These are phyloP conservation scores for Starmerella scarabaei DNA, from an alignment of 805 yeast genomes.

Conservation along the genomic window DNA sequence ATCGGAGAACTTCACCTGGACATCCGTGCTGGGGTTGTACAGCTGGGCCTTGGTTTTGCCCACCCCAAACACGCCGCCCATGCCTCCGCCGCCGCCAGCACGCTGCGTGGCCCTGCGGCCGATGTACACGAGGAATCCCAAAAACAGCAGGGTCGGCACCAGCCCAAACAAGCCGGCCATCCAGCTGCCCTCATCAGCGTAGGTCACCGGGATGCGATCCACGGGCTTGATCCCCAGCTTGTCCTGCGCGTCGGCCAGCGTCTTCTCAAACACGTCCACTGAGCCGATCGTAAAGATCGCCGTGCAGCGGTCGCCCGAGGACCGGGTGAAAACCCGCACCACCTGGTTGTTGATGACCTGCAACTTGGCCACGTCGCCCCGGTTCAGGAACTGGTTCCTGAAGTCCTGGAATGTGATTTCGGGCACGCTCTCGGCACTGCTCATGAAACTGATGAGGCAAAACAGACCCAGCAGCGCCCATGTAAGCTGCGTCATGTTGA, in stretches of 20 bases:
- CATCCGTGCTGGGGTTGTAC: slow-evolving; percentile 72
- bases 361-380: slow-evolving; percentile 62
- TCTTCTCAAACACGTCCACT: slow-evolving; percentile 71
- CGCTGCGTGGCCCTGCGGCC: slow-evolving; percentile 35
- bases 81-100: slow-evolving; percentile 42
- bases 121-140: slow-evolving; percentile 67
- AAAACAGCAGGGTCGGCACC: slow-evolving; percentile 64
- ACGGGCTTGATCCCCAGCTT: slow-evolving; percentile 50
- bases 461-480: slow-evolving; percentile 19
- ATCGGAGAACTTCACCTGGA: slow-evolving; percentile 69
- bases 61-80: slow-evolving; percentile 59
- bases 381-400: slow-evolving; percentile 61
- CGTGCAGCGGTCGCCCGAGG: slow-evolving; percentile 30
- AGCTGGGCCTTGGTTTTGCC: slow-evolving; percentile 59
- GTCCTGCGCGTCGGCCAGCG: slow-evolving; percentile 61
- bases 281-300: slow-evolving; percentile 80
- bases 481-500: slow-evolving; percentile 20
- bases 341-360: slow-evolving; percentile 58
- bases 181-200: slow-evolving; percentile 55
- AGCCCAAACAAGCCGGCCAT: slow-evolving; percentile 53
- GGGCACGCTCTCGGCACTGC: slow-evolving; percentile 18
- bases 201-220: slow-evolving; percentile 66
- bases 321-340: slow-evolving; percentile 32
- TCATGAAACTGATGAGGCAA: slow-evolving; percentile 19
- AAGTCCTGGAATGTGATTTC: slow-evolving; percentile 67